Conservation (phyloP, 106 monocot genomes). For the Cymbidium sinense region DNA sequence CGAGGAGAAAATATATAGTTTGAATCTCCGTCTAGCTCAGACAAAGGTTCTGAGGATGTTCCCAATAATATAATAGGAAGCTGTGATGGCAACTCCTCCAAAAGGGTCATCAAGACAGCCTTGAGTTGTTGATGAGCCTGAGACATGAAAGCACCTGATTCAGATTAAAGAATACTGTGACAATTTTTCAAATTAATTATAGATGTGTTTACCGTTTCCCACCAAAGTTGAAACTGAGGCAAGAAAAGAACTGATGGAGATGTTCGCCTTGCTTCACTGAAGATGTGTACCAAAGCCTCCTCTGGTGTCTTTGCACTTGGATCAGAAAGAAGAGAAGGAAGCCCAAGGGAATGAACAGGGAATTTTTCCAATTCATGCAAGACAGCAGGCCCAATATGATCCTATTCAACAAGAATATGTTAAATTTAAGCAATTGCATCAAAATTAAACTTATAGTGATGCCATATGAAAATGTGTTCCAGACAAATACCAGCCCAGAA, state of each 20-base stretch:
- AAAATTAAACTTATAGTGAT: neutral
- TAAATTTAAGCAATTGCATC: slow-evolving; percentile 15
- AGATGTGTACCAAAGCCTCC: slow-evolving; percentile 97
- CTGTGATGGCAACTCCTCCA: slow-evolving; percentile 60
- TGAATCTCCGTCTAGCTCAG: slow-evolving; percentile 40
- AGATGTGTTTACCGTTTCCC: slow-evolving; percentile 82
- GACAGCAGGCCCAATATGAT: slow-evolving; percentile 93
- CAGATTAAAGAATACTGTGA: slow-evolving; percentile 9
- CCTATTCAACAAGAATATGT: slow-evolving; percentile 52
- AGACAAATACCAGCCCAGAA: slow-evolving; percentile 72
- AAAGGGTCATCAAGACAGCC: slow-evolving; percentile 56
- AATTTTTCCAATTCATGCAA: slow-evolving; percentile 98
- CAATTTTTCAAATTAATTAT: neutral
- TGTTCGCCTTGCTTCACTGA: slow-evolving; percentile 94
- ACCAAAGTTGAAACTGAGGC: slow-evolving; percentile 98
- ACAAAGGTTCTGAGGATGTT: slow-evolving; percentile 40
- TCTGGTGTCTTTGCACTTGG: slow-evolving; percentile 96
- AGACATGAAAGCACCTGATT: slow-evolving; percentile 4
- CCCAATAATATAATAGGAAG: slow-evolving; percentile 49
- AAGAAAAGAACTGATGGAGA: slow-evolving; percentile 88
- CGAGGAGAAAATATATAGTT: slow-evolving; percentile 36
- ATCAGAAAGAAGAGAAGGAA: slow-evolving; percentile 98
- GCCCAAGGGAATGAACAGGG: slow-evolving; percentile 91
- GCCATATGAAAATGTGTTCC: neutral
- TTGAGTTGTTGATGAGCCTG: slow-evolving; percentile 66